Evolutionary conservation across 192 early-diverging fungal genomes (phyloP).

Genomic region (Gamsiella multidivaricata): DNA sequence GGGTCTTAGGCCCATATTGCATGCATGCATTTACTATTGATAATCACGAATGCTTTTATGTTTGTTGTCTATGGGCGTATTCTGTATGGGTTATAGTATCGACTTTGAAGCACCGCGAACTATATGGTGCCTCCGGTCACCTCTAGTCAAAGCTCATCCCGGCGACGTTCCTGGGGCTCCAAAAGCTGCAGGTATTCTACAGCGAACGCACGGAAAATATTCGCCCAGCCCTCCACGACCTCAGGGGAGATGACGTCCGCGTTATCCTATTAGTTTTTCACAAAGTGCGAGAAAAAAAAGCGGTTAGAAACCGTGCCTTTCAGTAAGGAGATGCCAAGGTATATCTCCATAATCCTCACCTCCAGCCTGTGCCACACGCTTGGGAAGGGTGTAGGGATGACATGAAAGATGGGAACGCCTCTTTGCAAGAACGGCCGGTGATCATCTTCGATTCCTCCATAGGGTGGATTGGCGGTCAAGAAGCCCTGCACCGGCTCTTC

Average conservation of each 20-base stretch:
- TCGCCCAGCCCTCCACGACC: conserved; percentile 77
- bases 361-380: conserved; percentile 82
- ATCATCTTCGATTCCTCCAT: conserved; percentile 80
- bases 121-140: too few species aligned
- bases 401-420: conserved; percentile 87
- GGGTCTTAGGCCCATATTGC: too few species aligned
- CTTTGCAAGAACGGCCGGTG: conserved; percentile 86
- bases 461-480: conserved; percentile 18
- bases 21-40: too few species aligned
- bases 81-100: not conserved
- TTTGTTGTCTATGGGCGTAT: not conserved
- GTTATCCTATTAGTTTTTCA: conserved; percentile 66
- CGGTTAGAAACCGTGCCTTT: not conserved
- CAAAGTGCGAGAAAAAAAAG: not conserved
- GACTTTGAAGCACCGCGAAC: too few species aligned
- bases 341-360: conserved; percentile 33
- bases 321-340: conserved; percentile 2
- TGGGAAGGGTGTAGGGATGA: conserved; percentile 90
- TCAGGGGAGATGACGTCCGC: conserved; percentile 70
- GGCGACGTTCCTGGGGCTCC: conserved; percentile 16
- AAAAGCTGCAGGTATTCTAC: conserved; percentile 65
- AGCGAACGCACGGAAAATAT: conserved; percentile 84
- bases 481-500: conserved; percentile 44
- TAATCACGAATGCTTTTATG: too few species aligned
- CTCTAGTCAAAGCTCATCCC: conserved; percentile 56